Evolutionary conservation across 176 grass and related monocot genomes (phyloP).

Genomic region (Avena insularis): DNA sequence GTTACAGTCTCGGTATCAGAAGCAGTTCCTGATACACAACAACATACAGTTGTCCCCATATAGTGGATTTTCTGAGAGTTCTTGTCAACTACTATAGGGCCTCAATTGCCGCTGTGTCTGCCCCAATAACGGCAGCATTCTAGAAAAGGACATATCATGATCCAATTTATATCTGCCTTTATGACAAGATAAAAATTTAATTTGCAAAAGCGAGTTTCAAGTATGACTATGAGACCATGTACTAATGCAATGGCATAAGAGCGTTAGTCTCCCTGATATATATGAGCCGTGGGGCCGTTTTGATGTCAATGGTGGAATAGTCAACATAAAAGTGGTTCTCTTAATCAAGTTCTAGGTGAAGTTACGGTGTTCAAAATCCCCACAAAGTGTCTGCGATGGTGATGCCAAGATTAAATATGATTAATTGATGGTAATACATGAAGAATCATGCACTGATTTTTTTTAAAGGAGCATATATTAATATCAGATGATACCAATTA

Average conservation of each 20-base stretch:
- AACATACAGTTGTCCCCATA: conserved; percentile 77
- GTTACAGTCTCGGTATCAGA: too few relatives aligned
- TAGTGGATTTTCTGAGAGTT: conserved; percentile 78
- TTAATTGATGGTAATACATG: too few relatives aligned
- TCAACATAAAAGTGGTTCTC: not conserved
- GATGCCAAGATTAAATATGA: too few relatives aligned
- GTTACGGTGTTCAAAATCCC: too few relatives aligned
- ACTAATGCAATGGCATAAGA: not conserved
- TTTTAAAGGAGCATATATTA: too few relatives aligned
- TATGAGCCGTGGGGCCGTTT: not conserved
- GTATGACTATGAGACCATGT: not conserved
- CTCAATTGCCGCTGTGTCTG: conserved; percentile 73
- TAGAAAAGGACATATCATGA: conserved; percentile 21
- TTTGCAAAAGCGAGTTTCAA: conserved; percentile 3
- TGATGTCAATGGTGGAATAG: not conserved
- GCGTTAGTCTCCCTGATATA: not conserved
- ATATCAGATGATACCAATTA: too few relatives aligned
- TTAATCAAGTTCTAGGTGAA: not conserved
- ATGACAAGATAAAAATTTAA: not conserved
- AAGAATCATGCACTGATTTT: too few relatives aligned
- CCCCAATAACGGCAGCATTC: conserved; percentile 69
- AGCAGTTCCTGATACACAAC: conserved; percentile 57
- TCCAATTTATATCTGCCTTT: not conserved
- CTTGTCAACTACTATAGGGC: conserved; percentile 75
- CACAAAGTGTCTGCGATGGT: too few relatives aligned